Conservation (phyloP, 1,284 basidiomycete genomes). For the Malassezia yamatoensis region DNA sequence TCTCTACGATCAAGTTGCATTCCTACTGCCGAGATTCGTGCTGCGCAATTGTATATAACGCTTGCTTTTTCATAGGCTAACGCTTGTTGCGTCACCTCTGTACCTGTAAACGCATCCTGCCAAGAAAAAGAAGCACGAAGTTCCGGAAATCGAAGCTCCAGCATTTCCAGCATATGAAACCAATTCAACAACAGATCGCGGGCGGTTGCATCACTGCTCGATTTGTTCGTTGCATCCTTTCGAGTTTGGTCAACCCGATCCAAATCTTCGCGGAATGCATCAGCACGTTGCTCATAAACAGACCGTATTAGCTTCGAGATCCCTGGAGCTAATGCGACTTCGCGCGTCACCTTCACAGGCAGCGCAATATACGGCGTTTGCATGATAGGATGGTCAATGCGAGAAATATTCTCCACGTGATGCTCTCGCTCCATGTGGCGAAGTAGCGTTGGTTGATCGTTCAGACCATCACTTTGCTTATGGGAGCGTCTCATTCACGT, state of each 20-base stretch:
- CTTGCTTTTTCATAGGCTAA: constrained; percentile 98
- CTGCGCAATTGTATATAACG: constrained; percentile 90
- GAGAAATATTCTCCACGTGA: not conserved
- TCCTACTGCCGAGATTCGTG: constrained; percentile 82
- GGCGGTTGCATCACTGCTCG: constrained; percentile 58
- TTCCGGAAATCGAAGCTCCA: constrained; percentile 92
- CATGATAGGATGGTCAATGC: constrained; percentile 10
- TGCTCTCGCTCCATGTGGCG: not conserved
- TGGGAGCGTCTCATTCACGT: constrained; percentile 18
- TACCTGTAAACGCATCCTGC: constrained; percentile 84
- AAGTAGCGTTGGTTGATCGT: not conserved
- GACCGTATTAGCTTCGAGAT: constrained; percentile 76
- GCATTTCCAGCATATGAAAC: constrained; percentile 94
- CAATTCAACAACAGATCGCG: constrained; percentile 96
- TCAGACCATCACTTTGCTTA: not conserved
- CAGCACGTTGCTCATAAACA: constrained; percentile 86
- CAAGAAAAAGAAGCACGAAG: constrained; percentile 90
- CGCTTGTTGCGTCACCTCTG: constrained; percentile 84
- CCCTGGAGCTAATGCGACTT: constrained; percentile 78
- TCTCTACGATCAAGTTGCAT: constrained; percentile 57
- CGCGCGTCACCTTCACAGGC: constrained; percentile 54
- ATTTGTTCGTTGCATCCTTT: constrained; percentile 90
- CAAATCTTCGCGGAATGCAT: constrained; percentile 73
- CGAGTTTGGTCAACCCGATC: constrained; percentile 73
- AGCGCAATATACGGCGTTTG: constrained; percentile 52